Evolutionary conservation across 352 stramenopile genomes (phyloP).

Genomic region (Halophytophthora batemanensis): DNA sequence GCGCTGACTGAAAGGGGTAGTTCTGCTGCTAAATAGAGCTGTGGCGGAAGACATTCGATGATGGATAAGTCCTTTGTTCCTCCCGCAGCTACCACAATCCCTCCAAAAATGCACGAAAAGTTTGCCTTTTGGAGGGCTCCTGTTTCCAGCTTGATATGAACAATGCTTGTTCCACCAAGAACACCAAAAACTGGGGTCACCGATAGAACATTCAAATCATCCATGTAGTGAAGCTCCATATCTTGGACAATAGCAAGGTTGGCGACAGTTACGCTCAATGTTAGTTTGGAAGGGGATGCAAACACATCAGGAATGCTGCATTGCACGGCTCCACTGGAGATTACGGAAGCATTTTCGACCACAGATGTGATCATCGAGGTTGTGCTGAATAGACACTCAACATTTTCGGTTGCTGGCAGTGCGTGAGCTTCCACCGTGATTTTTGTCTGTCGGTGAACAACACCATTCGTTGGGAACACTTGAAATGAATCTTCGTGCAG

Average conservation of each 20-base stretch:
- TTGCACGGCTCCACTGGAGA: conserved; percentile 8
- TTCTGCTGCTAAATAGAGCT: conserved; percentile 1
- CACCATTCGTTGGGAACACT: conserved; percentile 24
- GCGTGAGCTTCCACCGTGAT: conserved; percentile 20
- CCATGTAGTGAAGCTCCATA: conserved; percentile 12
- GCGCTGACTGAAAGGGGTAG: conserved; percentile 27
- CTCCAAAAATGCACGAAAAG: conserved; percentile 34
- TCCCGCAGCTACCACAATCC: neutral
- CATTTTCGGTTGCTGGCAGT: conserved; percentile 9
- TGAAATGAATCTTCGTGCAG: conserved; percentile 1
- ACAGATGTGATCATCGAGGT: neutral
- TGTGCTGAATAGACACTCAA: conserved; percentile 28
- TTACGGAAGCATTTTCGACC: conserved; percentile 2
- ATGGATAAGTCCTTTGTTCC: conserved; percentile 6
- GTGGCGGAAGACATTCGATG: conserved; percentile 28
- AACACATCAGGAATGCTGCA: conserved; percentile 17
- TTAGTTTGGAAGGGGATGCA: neutral
- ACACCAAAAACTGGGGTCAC: conserved; percentile 25
- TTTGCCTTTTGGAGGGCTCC: neutral
- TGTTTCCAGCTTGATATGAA: conserved; percentile 19
- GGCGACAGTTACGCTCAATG: conserved; percentile 28
- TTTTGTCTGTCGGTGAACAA: conserved; percentile 29
- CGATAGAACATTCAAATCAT: conserved; percentile 17
- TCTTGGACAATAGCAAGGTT: conserved; percentile 14
- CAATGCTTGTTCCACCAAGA: conserved; percentile 12